Evolutionary conservation across 2,329 filamentous ascomycete species (phyloP), one percentile per base, ranked within the genome.

Genomic region (Dendryphion nanum): DNA sequence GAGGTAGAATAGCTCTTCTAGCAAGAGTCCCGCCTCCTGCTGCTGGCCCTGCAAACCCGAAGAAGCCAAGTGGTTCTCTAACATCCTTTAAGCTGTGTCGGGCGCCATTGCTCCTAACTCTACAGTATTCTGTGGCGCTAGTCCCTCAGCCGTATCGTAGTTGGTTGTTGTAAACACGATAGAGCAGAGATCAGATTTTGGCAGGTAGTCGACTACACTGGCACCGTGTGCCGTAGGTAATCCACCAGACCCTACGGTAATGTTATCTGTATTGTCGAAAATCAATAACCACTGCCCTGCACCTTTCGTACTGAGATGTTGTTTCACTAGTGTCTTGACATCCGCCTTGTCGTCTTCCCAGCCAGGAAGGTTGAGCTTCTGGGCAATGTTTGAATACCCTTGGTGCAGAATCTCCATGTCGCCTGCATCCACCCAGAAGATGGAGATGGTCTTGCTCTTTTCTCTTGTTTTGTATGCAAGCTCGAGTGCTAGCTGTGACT

Each of bases 211-310:
- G 1, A n/a, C n/a, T n/a, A n/a, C n/a, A n/a, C n/a, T n/a, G n/a
- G n/a, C n/a, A n/a, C n/a, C n/a, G n/a, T n/a, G n/a, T n/a, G n/a
- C n/a, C n/a, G n/a, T n/a, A n/a, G n/a, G n/a, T n/a, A n/a, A n/a
- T n/a, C n/a, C n/a, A n/a, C n/a, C n/a, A n/a, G n/a, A n/a, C n/a
- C n/a, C n/a, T n/a, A n/a, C n/a, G n/a, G n/a, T n/a, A n/a, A 35
- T 33, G 38, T 73, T 65, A 35, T 73, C 68, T 8, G 64, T 65
- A 32, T 72, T 73, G 38, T 74, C 69, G 15, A 74, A 24, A 17
- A 74, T 51, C 19, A 73, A 29, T 1, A 74, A 49, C 71, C 68
- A 73, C 2, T 40, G 44, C 2, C 54, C 1, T 37, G 37, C 13
- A 13, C 23, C 41, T 13, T 57, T 46, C 4, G 46, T 30, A 23